Evolutionary conservation across 2,329 filamentous ascomycete genomes (phyloP).

Genomic region (Paecilomyces dactylethromorphus): DNA sequence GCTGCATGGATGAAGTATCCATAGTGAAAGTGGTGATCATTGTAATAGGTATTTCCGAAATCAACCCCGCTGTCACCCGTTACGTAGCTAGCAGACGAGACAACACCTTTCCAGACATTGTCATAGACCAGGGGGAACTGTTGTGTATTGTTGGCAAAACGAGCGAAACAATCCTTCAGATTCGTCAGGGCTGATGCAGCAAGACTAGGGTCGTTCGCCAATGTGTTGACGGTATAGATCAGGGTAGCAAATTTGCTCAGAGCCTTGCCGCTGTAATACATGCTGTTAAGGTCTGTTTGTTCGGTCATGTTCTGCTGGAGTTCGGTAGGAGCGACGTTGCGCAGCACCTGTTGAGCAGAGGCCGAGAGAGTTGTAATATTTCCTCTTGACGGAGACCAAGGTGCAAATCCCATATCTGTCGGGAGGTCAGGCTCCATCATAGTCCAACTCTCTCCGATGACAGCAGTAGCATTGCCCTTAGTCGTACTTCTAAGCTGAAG

Average conservation of each 20-base stretch:
- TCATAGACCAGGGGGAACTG: conserved; percentile 54
- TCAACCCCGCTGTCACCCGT: conserved; percentile 66
- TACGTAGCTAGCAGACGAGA: conserved; percentile 66
- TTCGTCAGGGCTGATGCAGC: conserved; percentile 53
- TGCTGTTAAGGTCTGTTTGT: conserved; percentile 71
- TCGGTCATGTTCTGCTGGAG: conserved; percentile 67
- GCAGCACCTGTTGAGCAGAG: conserved; percentile 54
- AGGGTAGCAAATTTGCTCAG: conserved; percentile 70
- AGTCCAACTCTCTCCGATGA: conserved; percentile 68
- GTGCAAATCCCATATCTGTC: conserved; percentile 66
- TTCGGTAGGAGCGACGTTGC: conserved; percentile 61
- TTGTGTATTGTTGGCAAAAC: conserved; percentile 63
- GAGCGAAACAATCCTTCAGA: conserved; percentile 60
- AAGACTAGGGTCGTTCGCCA: conserved; percentile 53
- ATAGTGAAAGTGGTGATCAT: conserved; percentile 59
- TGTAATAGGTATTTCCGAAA: conserved; percentile 81
- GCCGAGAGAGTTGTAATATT: conserved; percentile 32
- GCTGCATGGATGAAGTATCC: conserved; percentile 87
- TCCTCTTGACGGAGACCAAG: conserved; percentile 58
- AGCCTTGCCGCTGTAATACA: conserved; percentile 90
- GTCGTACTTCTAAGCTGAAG: conserved; percentile 71
- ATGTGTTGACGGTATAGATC: conserved; percentile 57
- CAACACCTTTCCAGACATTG: conserved; percentile 67
- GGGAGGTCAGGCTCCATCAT: conserved; percentile 72
- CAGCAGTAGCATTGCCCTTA: conserved; percentile 71